Evolutionary conservation across 139 green algal genomes (phyloP).

Genomic region (Chlamydomonas incerta): DNA sequence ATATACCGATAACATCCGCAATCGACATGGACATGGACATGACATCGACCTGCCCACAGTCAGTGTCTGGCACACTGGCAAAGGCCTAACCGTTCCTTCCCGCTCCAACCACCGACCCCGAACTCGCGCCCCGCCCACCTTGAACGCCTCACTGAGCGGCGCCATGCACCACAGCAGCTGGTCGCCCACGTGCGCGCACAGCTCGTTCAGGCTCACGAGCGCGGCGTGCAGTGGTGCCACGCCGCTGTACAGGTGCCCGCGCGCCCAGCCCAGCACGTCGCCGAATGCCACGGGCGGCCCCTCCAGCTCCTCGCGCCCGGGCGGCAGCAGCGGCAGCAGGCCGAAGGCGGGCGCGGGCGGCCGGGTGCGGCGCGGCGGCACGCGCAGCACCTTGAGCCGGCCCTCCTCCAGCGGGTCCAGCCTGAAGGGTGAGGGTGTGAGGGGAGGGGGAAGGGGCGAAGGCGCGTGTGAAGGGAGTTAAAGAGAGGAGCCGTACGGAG

Average conservation of each 20-base stretch:
- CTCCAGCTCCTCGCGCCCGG: not conserved
- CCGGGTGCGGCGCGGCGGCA: constrained; percentile 19
- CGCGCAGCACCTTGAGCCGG: constrained; percentile 50
- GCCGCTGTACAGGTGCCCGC: constrained; percentile 39
- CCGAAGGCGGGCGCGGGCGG: constrained; percentile 24
- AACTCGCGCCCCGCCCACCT: constrained; percentile 1
- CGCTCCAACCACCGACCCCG: too few relatives aligned
- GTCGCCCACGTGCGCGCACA: constrained; percentile 17
- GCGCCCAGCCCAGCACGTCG: constrained; percentile 45
- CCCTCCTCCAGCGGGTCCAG: constrained; percentile 55
- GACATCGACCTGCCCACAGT: too few relatives aligned
- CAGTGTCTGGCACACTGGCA: too few relatives aligned
- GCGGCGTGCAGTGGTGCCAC: constrained; percentile 46
- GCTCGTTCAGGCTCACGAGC: constrained; percentile 41
- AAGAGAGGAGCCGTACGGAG: too few relatives aligned
- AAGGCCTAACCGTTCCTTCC: too few relatives aligned
- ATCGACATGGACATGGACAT: too few relatives aligned
- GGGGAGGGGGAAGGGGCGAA: not conserved
- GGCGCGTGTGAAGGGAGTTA: too few relatives aligned
- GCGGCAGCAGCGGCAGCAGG: constrained; percentile 43
- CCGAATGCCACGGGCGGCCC: not conserved
- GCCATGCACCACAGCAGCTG: constrained; percentile 61
- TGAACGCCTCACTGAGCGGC: constrained; percentile 38
- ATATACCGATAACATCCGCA: too few relatives aligned
- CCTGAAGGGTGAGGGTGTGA: constrained; percentile 11